Evolutionary conservation across 1,284 basidiomycete species (phyloP).

Genomic region (Sphaerobolus stellatus): DNA sequence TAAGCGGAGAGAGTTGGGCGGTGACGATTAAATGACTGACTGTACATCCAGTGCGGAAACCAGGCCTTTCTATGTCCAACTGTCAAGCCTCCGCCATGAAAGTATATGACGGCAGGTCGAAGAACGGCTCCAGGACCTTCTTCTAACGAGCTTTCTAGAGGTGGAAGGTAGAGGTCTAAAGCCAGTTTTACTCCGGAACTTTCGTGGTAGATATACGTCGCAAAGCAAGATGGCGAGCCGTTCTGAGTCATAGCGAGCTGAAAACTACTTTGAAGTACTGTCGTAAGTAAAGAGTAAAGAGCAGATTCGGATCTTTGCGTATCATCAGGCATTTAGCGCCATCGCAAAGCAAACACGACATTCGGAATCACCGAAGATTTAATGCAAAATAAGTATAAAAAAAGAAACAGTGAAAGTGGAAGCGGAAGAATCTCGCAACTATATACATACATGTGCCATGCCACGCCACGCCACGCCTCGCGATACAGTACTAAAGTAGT

Average conservation of each 20-base stretch:
- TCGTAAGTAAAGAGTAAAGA: too few species aligned
- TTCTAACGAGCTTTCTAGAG: neutral
- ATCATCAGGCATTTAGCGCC: too few species aligned
- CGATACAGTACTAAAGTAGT: neutral
- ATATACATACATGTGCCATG: neutral
- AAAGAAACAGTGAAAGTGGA: too few species aligned
- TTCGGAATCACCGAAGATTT: too few species aligned
- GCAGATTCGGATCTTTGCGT: too few species aligned
- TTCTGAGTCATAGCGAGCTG: too few species aligned
- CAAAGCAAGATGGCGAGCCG: neutral
- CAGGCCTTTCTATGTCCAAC: slow-evolving; percentile 57
- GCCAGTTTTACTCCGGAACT: neutral
- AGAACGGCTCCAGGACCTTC: neutral
- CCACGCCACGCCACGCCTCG: neutral
- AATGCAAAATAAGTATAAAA: too few species aligned
- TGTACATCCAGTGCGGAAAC: slow-evolving; percentile 60
- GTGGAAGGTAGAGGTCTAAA: slow-evolving; percentile 11
- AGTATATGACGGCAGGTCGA: slow-evolving; percentile 52
- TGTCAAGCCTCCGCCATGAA: slow-evolving; percentile 62
- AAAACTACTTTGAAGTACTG: too few species aligned
- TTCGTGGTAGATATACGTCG: neutral
- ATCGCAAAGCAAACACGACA: too few species aligned
- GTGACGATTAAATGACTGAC: slow-evolving; percentile 33
- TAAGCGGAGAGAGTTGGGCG: neutral
- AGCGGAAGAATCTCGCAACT: too few species aligned